Percentiles rank a stretch among this genome's conserved stretches.
Conservation (phyloP, 1,284 basidiomycete species). For the Trametes versicolor region DNA sequence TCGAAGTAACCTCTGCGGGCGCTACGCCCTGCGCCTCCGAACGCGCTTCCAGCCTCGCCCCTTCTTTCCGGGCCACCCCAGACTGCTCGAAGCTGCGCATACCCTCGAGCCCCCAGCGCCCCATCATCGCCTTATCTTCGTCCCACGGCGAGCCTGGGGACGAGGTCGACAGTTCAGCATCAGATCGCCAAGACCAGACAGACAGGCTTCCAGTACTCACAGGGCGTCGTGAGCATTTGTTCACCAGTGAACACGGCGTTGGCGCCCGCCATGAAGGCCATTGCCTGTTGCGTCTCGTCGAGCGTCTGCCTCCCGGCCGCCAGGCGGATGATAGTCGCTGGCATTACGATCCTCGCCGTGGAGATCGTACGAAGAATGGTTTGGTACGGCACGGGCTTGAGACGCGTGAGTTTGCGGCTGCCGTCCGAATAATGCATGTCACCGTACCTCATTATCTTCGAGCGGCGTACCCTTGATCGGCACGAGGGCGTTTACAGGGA, state of each 20-base stretch:
- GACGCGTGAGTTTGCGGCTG: slow-evolving; percentile 5
- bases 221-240: slow-evolving; percentile 96
- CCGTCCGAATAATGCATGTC: slow-evolving; percentile 7
- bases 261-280: slow-evolving; percentile 99
- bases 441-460: slow-evolving; percentile 72
- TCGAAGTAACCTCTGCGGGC: slow-evolving; percentile 12
- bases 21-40: slow-evolving; percentile 18
- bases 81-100: slow-evolving; percentile 88
- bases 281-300: slow-evolving; percentile 92
- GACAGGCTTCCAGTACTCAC: slow-evolving; percentile 54
- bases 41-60: slow-evolving; percentile 36
- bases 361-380: slow-evolving; percentile 94
- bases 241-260: slow-evolving; percentile 99
- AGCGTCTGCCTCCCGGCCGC: slow-evolving; percentile 95
- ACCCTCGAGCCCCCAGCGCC: slow-evolving; percentile 90
- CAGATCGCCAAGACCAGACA: slow-evolving; percentile 18
- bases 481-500: slow-evolving; percentile 96
- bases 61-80: slow-evolving; percentile 59
- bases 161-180: slow-evolving; percentile 24
- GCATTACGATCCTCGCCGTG: slow-evolving; percentile 93
- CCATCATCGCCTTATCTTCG: slow-evolving; percentile 95
- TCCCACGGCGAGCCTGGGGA: slow-evolving; percentile 84
- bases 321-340: slow-evolving; percentile 93
- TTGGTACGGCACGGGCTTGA: slow-evolving; percentile 81
- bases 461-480: slow-evolving; percentile 81